Conservation (phyloP, 257 asterid species). For the Anisodus acutangulus region DNA sequence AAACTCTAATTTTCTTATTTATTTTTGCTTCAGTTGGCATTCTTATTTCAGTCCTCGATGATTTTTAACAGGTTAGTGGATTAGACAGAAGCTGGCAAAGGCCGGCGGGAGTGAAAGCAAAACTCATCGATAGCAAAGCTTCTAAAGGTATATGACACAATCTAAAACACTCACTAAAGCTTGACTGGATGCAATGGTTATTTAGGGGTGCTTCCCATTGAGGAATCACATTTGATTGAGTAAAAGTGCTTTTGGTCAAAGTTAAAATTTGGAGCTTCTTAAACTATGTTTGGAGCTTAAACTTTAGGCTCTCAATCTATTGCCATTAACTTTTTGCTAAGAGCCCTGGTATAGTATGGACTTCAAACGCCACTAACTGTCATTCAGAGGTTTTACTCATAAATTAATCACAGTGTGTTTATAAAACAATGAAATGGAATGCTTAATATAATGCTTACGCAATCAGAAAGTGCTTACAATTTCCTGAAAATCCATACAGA, state of each 20-base stretch:
- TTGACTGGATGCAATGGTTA: not conserved
- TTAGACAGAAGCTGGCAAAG: conserved; percentile 97
- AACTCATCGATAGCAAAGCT: conserved; percentile 72
- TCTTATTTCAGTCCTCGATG: not conserved
- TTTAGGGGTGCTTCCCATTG: too few relatives aligned
- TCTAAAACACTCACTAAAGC: not conserved
- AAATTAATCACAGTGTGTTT: not conserved
- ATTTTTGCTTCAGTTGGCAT: not conserved
- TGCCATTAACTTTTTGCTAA: not conserved
- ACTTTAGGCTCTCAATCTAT: not conserved
- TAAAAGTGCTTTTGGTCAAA: too few relatives aligned
- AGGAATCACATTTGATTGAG: too few relatives aligned
- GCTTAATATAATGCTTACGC: not conserved
- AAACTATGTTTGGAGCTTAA: too few relatives aligned
- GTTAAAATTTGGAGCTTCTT: not conserved
- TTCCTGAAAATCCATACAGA: too few relatives aligned
- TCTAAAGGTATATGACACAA: conserved; percentile 59
- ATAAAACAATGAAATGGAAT: not conserved
- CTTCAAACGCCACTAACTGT: not conserved
- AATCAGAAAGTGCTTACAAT: not conserved
- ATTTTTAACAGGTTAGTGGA: conserved; percentile 73
- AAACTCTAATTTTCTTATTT: not conserved
- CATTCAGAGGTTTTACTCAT: not conserved
- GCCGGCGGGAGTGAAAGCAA: conserved; percentile 93
- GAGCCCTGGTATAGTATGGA: not conserved